Percentiles rank a stretch among this genome's conserved stretches.
phyloP scores from a whole-genome alignment of 2,329 filamentous ascomycete genomes.

The Exophiala bonariae region DNA sequence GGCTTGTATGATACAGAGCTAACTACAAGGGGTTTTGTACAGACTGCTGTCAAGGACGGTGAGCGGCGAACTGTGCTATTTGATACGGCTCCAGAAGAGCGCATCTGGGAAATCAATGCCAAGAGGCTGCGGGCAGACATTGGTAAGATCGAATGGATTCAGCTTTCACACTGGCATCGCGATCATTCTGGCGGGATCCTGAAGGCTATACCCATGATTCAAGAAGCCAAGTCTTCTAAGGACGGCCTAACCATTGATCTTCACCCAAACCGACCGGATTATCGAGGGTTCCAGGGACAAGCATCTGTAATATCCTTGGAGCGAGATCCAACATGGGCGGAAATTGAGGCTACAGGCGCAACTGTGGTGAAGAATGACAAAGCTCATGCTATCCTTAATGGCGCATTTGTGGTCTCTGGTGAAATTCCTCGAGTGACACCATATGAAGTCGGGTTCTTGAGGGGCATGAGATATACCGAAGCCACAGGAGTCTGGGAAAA shows the following conservation, averaged over 20 bases:
- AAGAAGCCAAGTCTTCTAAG: slow-evolving; percentile 37
- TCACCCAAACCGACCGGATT: slow-evolving; percentile 54
- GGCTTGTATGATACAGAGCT: no score
- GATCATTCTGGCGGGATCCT: slow-evolving; percentile 57
- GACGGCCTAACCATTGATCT: slow-evolving; percentile 46
- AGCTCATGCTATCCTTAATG: slow-evolving; percentile 49
- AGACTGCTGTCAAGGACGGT: slow-evolving; percentile 50
- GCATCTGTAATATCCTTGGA: slow-evolving; percentile 50
- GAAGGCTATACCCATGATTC: slow-evolving; percentile 50
- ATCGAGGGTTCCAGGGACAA: slow-evolving; percentile 48
- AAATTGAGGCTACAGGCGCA: slow-evolving; percentile 47
- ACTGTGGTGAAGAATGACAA: slow-evolving; percentile 39
- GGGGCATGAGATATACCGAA: slow-evolving; percentile 45
- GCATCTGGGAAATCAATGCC: slow-evolving; percentile 52
- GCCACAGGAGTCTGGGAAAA: slow-evolving; percentile 45
- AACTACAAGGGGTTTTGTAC: neutral
- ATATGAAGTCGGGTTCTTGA: slow-evolving; percentile 51
- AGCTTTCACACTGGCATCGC: slow-evolving; percentile 57
- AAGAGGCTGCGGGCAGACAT: slow-evolving; percentile 45
- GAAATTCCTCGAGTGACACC: slow-evolving; percentile 51
- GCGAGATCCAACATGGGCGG: slow-evolving; percentile 53
- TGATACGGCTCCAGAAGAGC: slow-evolving; percentile 55
- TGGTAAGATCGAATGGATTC: slow-evolving; percentile 46
- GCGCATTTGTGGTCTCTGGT: slow-evolving; percentile 55
- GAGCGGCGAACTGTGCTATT: slow-evolving; percentile 52